phyloP scores from a whole-genome alignment of 2,329 filamentous ascomycete genomes.

The Cryphonectria parasitica region DNA sequence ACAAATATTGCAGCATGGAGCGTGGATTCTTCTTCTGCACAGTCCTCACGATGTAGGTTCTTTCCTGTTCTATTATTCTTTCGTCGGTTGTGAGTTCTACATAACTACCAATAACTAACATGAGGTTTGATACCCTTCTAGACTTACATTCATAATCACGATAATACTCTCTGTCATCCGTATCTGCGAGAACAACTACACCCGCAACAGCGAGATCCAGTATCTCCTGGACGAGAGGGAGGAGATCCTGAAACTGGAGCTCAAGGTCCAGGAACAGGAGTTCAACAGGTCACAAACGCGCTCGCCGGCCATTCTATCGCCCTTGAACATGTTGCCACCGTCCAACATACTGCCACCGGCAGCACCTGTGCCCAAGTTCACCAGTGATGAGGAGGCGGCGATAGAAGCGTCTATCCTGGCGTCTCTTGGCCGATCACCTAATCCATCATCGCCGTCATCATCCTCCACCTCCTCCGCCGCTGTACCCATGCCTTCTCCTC shows the following conservation, averaged over 20 bases:
- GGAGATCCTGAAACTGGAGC: constrained; percentile 33
- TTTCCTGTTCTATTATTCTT: background rate
- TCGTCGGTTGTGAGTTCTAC: background rate
- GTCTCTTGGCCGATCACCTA: background rate
- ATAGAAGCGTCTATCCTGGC: constrained; percentile 9
- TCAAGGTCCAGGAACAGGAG: constrained; percentile 33
- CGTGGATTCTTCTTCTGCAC: constrained; percentile 40
- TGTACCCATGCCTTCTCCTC: background rate
- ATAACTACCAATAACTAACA: background rate
- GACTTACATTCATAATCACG: constrained; percentile 37
- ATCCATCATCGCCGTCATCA: background rate
- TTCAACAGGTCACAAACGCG: background rate
- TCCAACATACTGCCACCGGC: background rate
- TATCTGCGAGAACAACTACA: constrained; percentile 38
- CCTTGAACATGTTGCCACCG: background rate
- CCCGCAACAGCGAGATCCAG: constrained; percentile 33
- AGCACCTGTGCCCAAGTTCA: constrained; percentile 1
- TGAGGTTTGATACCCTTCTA: constrained; percentile 13
- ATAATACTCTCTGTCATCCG: constrained; percentile 37
- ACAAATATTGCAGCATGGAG: constrained; percentile 39
- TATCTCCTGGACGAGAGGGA: constrained; percentile 34
- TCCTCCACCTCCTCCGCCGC: background rate
- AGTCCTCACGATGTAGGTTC: constrained; percentile 37
- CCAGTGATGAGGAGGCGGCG: background rate
- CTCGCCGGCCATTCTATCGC: background rate